Evolutionary conservation across 768 basidiomycete species (phyloP), one percentile per base, ranked within the genome.

Genomic region (Podaxis sp.): DNA sequence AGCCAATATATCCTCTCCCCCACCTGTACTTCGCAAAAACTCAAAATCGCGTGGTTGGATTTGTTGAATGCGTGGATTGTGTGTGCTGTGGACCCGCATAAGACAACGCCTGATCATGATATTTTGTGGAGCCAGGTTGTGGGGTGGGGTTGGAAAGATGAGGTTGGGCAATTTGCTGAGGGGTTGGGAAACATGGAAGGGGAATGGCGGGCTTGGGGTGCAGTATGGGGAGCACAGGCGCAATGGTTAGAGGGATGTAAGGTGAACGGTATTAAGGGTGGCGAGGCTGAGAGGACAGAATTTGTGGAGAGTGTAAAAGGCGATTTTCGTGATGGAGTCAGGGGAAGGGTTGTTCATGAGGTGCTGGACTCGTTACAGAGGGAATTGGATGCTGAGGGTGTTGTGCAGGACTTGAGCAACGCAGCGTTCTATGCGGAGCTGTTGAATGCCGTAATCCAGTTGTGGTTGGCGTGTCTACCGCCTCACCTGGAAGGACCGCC

Each of bases 31-130:
- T 79, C 79, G 11, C 63, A 57, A 58, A 68, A 59, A 24, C 77
- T 85, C 46, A 75, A 74, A 41, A 62, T 72, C 27, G 79, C 85
- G 2, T 94, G 89, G 83, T 74, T 82, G 4, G 74, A 76, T 9
- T 74, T 94, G 8, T 66, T 93, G 2, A 83, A 85, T 63, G 76
- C 80, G 0, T 98, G 94, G 95, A 88, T 80, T 5, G 78, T 84
- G 2, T 96, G 93, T 66, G 93, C 94, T 0, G 82, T 85, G n/a
- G 91, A 98, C 69, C 96, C 96, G 5, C 96, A 98, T 70, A 79
- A 81, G 59, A 96, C 94, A 6, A 90, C 87, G 2, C 94, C 94
- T 0, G 80, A 79, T 7, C 96, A 98, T 73, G 93, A 92, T 57
- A 86, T 98, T 54, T 74, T 90, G 8, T 98, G 96, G 96, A 92